Evolutionary conservation across 75 land plant genomes (phyloP).

Genomic region (Ceratopteris richardii): DNA sequence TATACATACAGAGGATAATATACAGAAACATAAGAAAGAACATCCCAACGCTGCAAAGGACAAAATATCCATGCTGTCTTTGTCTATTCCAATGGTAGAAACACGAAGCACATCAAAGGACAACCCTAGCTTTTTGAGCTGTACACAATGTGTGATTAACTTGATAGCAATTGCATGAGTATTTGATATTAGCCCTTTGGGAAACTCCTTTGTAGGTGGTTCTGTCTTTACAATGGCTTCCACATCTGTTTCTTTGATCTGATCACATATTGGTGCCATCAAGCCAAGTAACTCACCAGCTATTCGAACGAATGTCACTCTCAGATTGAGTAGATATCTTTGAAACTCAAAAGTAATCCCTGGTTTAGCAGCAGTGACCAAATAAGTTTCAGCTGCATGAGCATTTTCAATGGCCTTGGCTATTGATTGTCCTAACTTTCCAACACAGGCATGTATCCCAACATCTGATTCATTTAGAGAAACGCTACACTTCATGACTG

Average conservation of each 20-base stretch:
- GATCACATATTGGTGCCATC: slow-evolving; percentile 9
- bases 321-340: slow-evolving; percentile 50
- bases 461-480: no score
- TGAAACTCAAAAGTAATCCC: slow-evolving; percentile 51
- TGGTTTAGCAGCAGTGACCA: slow-evolving; percentile 25
- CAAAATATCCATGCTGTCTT: slow-evolving; percentile 30
- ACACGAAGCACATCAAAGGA: slow-evolving; percentile 53
- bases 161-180: slow-evolving; percentile 5
- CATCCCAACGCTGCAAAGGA: slow-evolving; percentile 46
- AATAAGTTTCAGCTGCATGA: slow-evolving; percentile 8
- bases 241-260: slow-evolving; percentile 2
- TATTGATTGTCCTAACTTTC: slow-evolving; percentile 15
- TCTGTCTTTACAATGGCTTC: slow-evolving; percentile 1
- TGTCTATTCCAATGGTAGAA: slow-evolving; percentile 52
- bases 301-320: slow-evolving; percentile 30
- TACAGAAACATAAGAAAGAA: slow-evolving; percentile 54
- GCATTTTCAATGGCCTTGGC: slow-evolving; percentile 10
- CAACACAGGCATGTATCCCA: no score
- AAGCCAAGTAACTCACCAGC: slow-evolving; percentile 31
- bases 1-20: slow-evolving; percentile 20
- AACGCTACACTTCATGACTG: no score
- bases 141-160: slow-evolving; percentile 18
- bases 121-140: slow-evolving; percentile 28
- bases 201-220: slow-evolving; percentile 5
- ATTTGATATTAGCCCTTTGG: neutral